A percentile compares a stretch with the other conserved stretches of the same genome.
These are phyloP conservation scores for Brassica rapa DNA, from an alignment of 345 rosid species.

Conservation along the genomic window DNA sequence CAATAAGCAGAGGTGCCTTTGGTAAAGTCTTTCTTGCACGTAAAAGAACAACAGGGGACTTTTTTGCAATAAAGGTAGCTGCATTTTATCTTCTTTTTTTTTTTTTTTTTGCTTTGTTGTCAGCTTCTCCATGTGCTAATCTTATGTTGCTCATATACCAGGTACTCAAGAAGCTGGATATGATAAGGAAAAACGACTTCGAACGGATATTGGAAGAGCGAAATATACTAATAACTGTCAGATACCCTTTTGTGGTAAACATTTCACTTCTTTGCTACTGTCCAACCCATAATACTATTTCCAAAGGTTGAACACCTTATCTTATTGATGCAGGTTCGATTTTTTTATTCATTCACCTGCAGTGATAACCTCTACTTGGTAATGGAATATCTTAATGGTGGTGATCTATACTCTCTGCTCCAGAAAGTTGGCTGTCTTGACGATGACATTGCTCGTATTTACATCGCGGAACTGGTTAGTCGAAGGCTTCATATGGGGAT, in stretches of 20 bases:
- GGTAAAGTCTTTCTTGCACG: constrained; percentile 91
- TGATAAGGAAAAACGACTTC: constrained; percentile 76
- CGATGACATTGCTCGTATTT: constrained; percentile 72
- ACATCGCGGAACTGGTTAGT: constrained; percentile 82
- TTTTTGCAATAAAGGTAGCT: constrained; percentile 83
- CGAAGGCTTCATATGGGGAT: constrained; percentile 15
- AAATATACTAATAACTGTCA: constrained; percentile 75
- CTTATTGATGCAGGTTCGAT: constrained; percentile 66
- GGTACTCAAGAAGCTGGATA: constrained; percentile 81
- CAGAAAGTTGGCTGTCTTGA: constrained; percentile 82
- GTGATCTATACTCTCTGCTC: constrained; percentile 79
- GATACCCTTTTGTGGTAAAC: constrained; percentile 86
- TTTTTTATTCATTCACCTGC: constrained; percentile 82
- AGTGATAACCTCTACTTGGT: constrained; percentile 89
- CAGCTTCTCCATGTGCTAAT: constrained; percentile 17
- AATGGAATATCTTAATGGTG: constrained; percentile 91
- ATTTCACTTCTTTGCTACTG: constrained; percentile 17
- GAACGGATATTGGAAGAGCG: constrained; percentile 82
- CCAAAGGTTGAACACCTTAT: constrained; percentile 27
- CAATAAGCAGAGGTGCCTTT: constrained; percentile 82
- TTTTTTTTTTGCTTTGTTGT: no score
- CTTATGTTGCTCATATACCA: constrained; percentile 38
- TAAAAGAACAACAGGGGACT: constrained; percentile 78
- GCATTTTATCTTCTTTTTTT: neutral
- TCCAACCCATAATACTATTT: neutral